Evolutionary conservation across 805 yeast genomes (phyloP), one percentile per base, ranked within the genome.

Genomic region (Phaffomyces thermotolerans): DNA sequence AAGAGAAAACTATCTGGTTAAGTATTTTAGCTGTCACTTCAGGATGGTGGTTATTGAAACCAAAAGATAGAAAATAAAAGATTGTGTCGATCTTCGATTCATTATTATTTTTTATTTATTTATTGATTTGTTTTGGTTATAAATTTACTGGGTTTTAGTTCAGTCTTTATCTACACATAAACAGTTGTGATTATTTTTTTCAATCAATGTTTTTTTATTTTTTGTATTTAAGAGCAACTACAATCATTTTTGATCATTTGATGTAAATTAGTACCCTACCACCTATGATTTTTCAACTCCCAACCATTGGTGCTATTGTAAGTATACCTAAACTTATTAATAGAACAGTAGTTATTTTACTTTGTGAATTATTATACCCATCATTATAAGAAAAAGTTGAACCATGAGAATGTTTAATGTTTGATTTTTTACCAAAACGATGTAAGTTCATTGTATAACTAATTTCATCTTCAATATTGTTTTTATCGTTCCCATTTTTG

Each of bases 31-130:
- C 58, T 17, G 48, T 51, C 14, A 52, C 59, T 37, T 58, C 56
- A 23, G 49, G 53, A 24, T 60, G 66, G 64, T 62, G 63, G 62
- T 45, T 48, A 4, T 44, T 50, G 36, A 57, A 50, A 33, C 42
- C 48, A 44, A 48, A 37, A 37, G 34, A 42, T 14, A 44, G 40
- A 22, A 45, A 40, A 36, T 34, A 18, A 8, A n/a, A 14, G 18
- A 17, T 34, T 33, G 12, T 18, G 4, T 18, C 6, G 2, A 9
- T 17, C 8, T 8, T 33, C 18, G 4, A n/a, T 9, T 4, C 9
- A 12, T 18, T 15, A 22, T 33, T 17, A 14, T 31, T 31, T n/a
- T 31, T 15, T 31, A 31, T 31, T 15, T 15, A 31, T 31, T 31
- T 29, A 15, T 31, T 8, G 7, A 2, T 31, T 8, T 5, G 2